Conservation (phyloP, 2,329 filamentous ascomycete genomes). For the Hypoxylon sp. region DNA sequence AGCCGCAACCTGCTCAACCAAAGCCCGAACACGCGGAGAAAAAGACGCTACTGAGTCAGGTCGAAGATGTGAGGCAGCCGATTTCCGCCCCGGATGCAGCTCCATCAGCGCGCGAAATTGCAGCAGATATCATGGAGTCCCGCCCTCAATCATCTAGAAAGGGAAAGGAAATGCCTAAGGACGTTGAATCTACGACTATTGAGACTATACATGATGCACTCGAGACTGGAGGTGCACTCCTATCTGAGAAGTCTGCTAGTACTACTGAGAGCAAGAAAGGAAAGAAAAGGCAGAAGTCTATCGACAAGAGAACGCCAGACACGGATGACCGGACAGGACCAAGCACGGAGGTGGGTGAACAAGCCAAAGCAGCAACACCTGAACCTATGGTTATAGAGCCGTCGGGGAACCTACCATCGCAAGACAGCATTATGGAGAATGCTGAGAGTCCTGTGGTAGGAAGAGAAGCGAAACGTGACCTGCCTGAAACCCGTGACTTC, state of each 20-base stretch:
- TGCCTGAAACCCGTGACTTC: constrained; percentile 26
- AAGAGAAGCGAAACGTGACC: constrained; percentile 38
- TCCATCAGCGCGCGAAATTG: constrained; percentile 45
- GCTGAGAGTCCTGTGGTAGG: constrained; percentile 60
- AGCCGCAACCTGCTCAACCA: constrained; percentile 23
- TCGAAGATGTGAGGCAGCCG: constrained; percentile 16
- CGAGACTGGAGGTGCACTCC: constrained; percentile 55
- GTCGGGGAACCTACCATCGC: constrained; percentile 3
- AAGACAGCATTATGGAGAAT: constrained; percentile 44
- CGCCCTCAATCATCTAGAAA: constrained; percentile 27
- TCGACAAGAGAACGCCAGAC: constrained; percentile 43
- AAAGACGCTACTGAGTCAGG: constrained; percentile 4
- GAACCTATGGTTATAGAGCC: constrained; percentile 20
- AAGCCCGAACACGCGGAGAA: constrained; percentile 9
- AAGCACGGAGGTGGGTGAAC: constrained; percentile 40
- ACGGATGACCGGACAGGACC: constrained; percentile 43
- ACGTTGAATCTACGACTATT: constrained; percentile 26
- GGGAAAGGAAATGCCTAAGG: constrained; percentile 30
- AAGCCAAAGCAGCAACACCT: constrained; percentile 22
- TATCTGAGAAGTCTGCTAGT: constrained; percentile 56
- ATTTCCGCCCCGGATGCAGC: constrained; percentile 14
- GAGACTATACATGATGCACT: constrained; percentile 52
- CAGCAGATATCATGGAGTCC: constrained; percentile 47
- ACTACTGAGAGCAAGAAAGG: constrained; percentile 54
- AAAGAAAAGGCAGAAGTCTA: too few relatives aligned